These are phyloP conservation scores for Baudoinia panamericana DNA, from an alignment of 495 filamentous ascomycete species.

Conservation along the genomic window DNA sequence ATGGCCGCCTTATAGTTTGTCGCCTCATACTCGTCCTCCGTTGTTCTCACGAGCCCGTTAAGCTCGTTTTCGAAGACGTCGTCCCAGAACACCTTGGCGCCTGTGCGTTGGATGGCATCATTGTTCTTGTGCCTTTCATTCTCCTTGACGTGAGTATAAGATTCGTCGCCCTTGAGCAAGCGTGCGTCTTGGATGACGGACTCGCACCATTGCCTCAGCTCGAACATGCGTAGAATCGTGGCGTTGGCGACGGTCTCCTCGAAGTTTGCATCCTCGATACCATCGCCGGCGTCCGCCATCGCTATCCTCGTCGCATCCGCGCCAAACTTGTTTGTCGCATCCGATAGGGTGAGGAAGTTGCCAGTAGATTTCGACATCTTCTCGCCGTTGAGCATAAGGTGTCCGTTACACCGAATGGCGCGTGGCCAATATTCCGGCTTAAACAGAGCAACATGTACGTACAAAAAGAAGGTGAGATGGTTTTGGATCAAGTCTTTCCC, in stretches of 20 bases:
- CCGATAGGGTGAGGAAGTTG: conserved; percentile 86
- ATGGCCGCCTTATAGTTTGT: conserved; percentile 85
- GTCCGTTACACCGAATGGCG: conserved; percentile 75
- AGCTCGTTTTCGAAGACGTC: conserved; percentile 87
- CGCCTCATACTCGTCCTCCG: conserved; percentile 58
- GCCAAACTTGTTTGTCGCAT: conserved; percentile 81
- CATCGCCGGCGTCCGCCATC: conserved; percentile 88
- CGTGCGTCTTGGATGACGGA: conserved; percentile 47
- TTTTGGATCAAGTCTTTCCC: conserved; percentile 34
- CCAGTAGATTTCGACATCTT: conserved; percentile 96
- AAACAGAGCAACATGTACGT: conserved; percentile 87
- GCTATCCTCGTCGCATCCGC: conserved; percentile 86
- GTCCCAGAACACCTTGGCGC: conserved; percentile 67
- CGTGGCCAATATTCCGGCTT: conserved; percentile 73
- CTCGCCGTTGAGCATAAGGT: conserved; percentile 84
- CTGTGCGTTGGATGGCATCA: conserved; percentile 43
- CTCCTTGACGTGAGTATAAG: conserved; percentile 35
- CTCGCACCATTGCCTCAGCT: conserved; percentile 85
- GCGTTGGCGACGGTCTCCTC: conserved; percentile 88
- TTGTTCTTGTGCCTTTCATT: conserved; percentile 40
- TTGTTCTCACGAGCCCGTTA: conserved; percentile 65
- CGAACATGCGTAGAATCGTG: conserved; percentile 74
- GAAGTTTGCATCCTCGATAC: conserved; percentile 92
- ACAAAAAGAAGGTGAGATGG: conserved; percentile 92
- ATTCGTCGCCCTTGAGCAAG: conserved; percentile 21